Base-by-base conservation (phyloP, 78 protist species). In the Dictyostelium capitatum region DNA sequence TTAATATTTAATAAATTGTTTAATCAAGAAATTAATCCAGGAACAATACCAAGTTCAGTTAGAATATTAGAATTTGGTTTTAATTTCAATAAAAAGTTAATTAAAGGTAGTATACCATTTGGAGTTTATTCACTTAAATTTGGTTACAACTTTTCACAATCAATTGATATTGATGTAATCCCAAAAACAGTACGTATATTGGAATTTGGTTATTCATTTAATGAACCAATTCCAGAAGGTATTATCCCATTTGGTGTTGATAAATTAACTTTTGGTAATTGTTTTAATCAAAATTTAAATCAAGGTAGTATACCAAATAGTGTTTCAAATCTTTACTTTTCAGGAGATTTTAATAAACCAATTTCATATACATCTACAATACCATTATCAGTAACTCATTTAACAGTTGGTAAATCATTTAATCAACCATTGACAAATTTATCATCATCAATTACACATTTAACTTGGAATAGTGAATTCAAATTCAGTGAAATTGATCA, bases 271-370 rank as follows among this genome's bases (percentile, higher is more conserved):
- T 74, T 74, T 74, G 80, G 80, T 0, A 5, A 20, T 19, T 74
- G 12, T 11, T 74, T 74, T 25, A 74, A 74, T 74, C 80, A 74
- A 12, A 15, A 10, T 2, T 10, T 74, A 20, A 5, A 28, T 19
- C 41, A 30, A 32, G 80, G 80, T 23, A 37, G 54, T 47, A 47
- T 74, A 3, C 80, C 80, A 48, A 74, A 25, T 6, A 47, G 59
- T n/a, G 20, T 74, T 19, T 20, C 20, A 4, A 70, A 6, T 41
- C 19, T 70, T 9, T 17, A 14, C 20, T 70, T 70, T 46, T 20
- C 54, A 1, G 28, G 41, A 4, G 47, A 17, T 19, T 70, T 70
- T 70, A 41, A 70, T 64, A 32, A 64, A 64, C 8, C 30, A 32
- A 30, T 64, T 12, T 64, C 73, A 25, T 28, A 64, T 14, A 64